phyloP scores from a whole-genome alignment of 306 rosid species.

The Trichosanthes truncata region DNA sequence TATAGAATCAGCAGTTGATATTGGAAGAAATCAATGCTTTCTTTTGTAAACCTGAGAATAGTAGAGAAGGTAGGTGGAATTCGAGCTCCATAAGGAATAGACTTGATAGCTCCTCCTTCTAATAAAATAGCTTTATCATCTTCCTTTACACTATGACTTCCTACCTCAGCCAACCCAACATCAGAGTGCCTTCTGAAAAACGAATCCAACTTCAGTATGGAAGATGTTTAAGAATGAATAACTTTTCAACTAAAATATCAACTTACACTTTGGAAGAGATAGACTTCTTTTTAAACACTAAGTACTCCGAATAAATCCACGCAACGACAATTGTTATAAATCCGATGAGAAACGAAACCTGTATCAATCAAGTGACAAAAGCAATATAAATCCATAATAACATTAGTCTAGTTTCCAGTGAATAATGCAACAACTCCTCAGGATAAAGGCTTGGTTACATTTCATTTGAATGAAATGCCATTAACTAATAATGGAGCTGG shows the following conservation, averaged over 20 bases:
- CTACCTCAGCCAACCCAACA: conserved; percentile 52
- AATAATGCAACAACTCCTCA: neutral
- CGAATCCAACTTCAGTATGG: conserved; percentile 18
- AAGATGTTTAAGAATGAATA: neutral
- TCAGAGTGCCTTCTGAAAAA: conserved; percentile 60
- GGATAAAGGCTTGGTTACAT: neutral
- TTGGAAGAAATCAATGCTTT: neutral
- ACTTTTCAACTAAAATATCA: neutral
- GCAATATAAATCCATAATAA: neutral
- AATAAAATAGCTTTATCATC: conserved; percentile 61
- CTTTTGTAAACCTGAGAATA: conserved; percentile 43
- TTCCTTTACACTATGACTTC: conserved; percentile 21
- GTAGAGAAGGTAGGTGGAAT: conserved; percentile 32
- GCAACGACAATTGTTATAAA: conserved; percentile 7
- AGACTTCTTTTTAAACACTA: conserved; percentile 53
- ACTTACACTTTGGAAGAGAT: conserved; percentile 65
- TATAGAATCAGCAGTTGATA: neutral
- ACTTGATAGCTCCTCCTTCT: conserved; percentile 58
- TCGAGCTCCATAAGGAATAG: conserved; percentile 54
- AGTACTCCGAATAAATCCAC: conserved; percentile 78
- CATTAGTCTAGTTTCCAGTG: neutral
- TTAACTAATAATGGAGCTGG: neutral
- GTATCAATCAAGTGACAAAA: neutral
- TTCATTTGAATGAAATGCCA: neutral
- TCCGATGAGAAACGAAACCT: conserved; percentile 7